Evolutionary conservation across 495 filamentous ascomycete species (phyloP), one percentile per base, ranked within the genome.

Genomic region (Neurospora hispaniola): DNA sequence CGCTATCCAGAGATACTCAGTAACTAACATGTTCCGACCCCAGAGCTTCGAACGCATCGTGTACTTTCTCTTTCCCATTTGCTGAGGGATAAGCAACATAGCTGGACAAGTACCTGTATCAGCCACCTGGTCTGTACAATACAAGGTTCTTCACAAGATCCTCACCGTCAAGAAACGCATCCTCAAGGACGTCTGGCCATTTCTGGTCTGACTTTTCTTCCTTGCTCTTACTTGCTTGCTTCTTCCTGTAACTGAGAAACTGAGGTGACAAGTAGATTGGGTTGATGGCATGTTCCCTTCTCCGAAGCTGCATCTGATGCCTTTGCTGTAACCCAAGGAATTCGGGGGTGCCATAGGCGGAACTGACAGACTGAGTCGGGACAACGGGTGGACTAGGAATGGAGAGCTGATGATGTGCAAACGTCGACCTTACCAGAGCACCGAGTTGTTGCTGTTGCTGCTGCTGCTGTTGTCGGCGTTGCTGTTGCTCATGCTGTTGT

Each of bases 1-100:
- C 18, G 83, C 80, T 73, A 86, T 82, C 85, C 87, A 89, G 69
- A 99, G 92, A 76, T 91, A 94, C 75, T 94, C 89, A 44, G 90
- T 88, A 78, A 99, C 96, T 70, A 97, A 85, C 85, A 97, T 94
- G 79, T 99, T 99, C 18, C 96, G 89, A 18, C 96, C 96, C 74
- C 90, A 90, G 18, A 87, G 90, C 79, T 92, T 90, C 18, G 89
- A 90, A 73, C 88, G 86, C 75, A 90, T 88, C 40, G 88, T 89
- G 79, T 88, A 88, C 83, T 98, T 97, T 76, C 88, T 86, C 62
- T 93, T 86, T 23, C 94, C 93, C 86, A 97, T 93, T 66, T 66
- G 54, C 38, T 90, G 89, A 59, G 92, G 92, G 75, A 93, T 93
- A 71, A 90, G 86, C 71, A 94, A 87, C 41, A 97, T 84, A 73